Base-by-base conservation (phyloP, 305 asterid species). In the Fraxinus floribunda region DNA sequence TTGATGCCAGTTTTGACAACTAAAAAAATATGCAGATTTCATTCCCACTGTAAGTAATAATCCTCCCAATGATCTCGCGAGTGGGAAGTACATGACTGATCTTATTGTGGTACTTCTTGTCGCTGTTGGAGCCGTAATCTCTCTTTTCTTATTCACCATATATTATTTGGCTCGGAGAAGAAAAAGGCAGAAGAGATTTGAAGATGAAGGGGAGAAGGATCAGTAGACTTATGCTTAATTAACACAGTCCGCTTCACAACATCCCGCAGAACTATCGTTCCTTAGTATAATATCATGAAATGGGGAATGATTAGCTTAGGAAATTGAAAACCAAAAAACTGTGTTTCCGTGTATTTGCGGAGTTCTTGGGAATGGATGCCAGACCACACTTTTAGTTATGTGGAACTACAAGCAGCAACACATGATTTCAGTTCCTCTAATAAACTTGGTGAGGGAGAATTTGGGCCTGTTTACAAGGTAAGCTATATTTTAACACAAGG, bases 1-100 rank as follows among this genome's bases (percentile, higher is more conserved):
- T 20, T 60, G 71, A 18, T 60, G 4, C 71, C 11, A 18, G 32
- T 20, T 22, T 22, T 60, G 32, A 20, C 71, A 60, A 60, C 71
- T 60, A 22, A 60, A 60, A 60, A 60, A 60, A 13, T 60, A 20
- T 60, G 29, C 89, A 89, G 92, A 86, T 79, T 87, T 89, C 62
- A 26, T 13, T 38, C 86, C 92, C 52, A 24, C 29, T 13, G 89
- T 87, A 24, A 84, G 83, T 41, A 84, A 87, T 49, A 85, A 11
- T 62, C 82, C 89, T 84, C 90, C 89, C 34, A 20, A 84, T 77
- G 81, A 20, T 60, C 71, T 60, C 30, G 10, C 71, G 30, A 60
- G 71, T 20, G 32, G 68, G 35, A 32, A 22, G 44, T 16, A 22
- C 71, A 8, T 9, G 10, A 60, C 71, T 20, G 71, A 13, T 60